These are phyloP conservation scores for Mucor velutinosus DNA, from an alignment of 371 early-diverging fungal genomes.

Conservation along the genomic window DNA sequence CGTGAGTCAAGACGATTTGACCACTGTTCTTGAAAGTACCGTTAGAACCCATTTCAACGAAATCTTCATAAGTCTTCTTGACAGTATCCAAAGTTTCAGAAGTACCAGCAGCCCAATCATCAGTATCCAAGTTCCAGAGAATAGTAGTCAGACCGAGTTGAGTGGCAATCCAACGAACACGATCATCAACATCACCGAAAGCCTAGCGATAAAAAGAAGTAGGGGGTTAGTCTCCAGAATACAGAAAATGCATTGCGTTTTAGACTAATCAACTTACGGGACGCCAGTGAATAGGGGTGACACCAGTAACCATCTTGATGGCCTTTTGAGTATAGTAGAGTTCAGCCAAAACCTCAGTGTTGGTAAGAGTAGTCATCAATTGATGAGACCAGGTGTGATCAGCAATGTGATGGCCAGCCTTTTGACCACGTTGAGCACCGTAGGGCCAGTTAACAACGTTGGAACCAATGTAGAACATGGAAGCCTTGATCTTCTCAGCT, in stretches of 20 bases:
- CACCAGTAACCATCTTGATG: constrained; percentile 58
- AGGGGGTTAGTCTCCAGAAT: constrained; percentile 19
- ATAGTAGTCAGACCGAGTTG: constrained; percentile 55
- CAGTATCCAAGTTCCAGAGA: constrained; percentile 56
- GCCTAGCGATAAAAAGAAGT: constrained; percentile 29
- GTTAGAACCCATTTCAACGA: constrained; percentile 47
- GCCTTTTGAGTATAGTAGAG: constrained; percentile 70
- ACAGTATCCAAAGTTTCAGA: constrained; percentile 36
- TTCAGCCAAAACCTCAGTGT: constrained; percentile 74
- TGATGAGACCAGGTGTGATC: constrained; percentile 76
- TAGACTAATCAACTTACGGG: constrained; percentile 34
- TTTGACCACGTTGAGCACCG: constrained; percentile 54
- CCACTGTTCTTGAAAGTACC: constrained; percentile 45
- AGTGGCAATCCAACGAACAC: constrained; percentile 64
- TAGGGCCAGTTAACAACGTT: constrained; percentile 62
- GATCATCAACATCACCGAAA: constrained; percentile 68
- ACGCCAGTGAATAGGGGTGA: constrained; percentile 54
- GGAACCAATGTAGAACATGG: constrained; percentile 74
- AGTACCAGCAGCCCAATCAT: constrained; percentile 59
- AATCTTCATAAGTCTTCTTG: constrained; percentile 43
- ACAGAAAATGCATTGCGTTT: not conserved
- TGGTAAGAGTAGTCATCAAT: constrained; percentile 65
- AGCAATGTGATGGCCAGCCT: constrained; percentile 71
- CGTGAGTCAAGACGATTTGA: constrained; percentile 57
- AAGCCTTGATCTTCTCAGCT: constrained; percentile 56